Conservation (phyloP, 257 asterid genomes). For the Ocimum tenuiflorum region DNA sequence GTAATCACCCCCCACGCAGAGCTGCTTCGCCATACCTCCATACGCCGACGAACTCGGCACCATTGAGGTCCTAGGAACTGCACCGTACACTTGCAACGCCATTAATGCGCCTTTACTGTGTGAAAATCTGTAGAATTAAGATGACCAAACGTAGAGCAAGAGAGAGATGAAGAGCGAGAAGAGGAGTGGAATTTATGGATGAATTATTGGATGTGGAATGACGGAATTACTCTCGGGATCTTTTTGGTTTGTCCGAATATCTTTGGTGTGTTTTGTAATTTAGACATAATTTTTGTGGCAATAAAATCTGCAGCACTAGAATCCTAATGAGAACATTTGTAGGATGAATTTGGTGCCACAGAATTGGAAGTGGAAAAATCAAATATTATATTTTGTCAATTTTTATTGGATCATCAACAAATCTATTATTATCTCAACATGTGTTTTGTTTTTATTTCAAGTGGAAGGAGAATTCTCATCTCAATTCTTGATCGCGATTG, state of each 20-base stretch:
- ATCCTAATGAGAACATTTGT: background rate
- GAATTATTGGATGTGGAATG: conserved; percentile 13
- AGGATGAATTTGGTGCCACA: conserved; percentile 18
- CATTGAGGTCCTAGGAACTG: conserved; percentile 43
- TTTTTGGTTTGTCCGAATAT: conserved; percentile 24
- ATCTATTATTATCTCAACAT: conserved; percentile 11
- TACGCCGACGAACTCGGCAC: conserved; percentile 22
- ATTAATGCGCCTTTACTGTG: conserved; percentile 22
- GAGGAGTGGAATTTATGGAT: conserved; percentile 18
- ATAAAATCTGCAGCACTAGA: background rate
- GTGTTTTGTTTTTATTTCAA: too few species aligned
- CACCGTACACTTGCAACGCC: conserved; percentile 66
- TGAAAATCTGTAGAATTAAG: background rate
- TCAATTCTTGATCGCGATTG: background rate
- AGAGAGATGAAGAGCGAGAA: conserved; percentile 3
- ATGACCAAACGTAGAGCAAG: background rate
- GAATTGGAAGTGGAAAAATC: conserved; percentile 10
- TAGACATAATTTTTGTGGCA: conserved; percentile 20
- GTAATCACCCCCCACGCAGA: conserved; percentile 46
- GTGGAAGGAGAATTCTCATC: too few species aligned
- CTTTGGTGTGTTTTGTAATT: conserved; percentile 9
- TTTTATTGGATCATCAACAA: conserved; percentile 4
- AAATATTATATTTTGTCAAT: background rate
- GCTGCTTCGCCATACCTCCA: conserved; percentile 32
- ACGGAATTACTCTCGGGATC: conserved; percentile 28